A percentile compares a stretch with the other conserved stretches of the same genome.
Conservation (phyloP, 1,284 basidiomycete genomes). For the Trametes sp. region DNA sequence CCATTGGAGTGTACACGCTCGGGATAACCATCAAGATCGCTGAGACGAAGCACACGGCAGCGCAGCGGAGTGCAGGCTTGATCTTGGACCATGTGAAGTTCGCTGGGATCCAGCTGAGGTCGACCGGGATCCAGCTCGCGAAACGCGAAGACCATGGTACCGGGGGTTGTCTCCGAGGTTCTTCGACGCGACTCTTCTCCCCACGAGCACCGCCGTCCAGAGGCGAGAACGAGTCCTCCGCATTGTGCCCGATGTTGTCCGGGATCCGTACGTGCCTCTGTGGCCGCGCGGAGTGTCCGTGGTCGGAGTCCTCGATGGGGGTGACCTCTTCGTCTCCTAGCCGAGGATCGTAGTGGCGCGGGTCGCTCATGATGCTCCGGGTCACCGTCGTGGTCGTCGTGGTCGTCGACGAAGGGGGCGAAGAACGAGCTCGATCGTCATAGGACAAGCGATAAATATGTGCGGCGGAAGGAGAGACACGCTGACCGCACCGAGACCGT, state of each 20-base stretch:
- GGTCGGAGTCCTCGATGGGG: conserved; percentile 17
- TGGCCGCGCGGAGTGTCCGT: conserved; percentile 13
- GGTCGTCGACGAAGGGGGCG: background rate
- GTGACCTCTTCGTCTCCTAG: conserved; percentile 38
- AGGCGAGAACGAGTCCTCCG: background rate
- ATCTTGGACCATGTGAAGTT: conserved; percentile 66
- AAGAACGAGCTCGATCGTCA: background rate
- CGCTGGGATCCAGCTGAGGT: conserved; percentile 61
- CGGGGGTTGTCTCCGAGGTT: background rate
- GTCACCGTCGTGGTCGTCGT: background rate
- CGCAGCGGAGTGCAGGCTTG: conserved; percentile 72
- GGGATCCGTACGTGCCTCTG: conserved; percentile 34
- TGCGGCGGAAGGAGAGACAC: background rate
- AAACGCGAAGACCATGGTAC: conserved; percentile 7
- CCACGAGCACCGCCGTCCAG: conserved; percentile 3
- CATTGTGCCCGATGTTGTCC: conserved; percentile 17
- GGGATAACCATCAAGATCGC: conserved; percentile 71
- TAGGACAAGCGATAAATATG: background rate
- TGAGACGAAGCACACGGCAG: conserved; percentile 69
- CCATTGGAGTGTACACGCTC: conserved; percentile 57
- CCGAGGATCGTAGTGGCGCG: conserved; percentile 37
- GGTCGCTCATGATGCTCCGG: conserved; percentile 9
- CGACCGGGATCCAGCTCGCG: conserved; percentile 25
- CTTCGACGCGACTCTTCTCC: background rate
- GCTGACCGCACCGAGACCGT: too few species aligned